Base-by-base conservation (phyloP, 2,329 filamentous ascomycete species). In the Stagonosporopsis chrysanthemi region DNA sequence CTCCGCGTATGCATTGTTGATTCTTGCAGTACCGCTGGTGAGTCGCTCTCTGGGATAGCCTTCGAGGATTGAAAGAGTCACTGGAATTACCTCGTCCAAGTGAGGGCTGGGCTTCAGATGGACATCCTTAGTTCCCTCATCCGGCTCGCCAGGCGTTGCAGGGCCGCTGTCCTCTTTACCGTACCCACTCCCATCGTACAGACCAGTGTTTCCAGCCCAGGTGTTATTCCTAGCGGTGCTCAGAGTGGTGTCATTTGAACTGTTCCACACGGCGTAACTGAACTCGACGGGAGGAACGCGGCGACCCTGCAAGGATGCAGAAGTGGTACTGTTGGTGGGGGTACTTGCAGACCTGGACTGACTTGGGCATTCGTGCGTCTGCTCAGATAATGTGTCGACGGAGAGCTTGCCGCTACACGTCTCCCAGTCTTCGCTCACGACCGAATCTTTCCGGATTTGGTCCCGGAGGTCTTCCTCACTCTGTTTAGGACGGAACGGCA, bases 181-280 rank as follows among this genome's bases (percentile, higher is more conserved):
- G 38, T 70, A 74, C 24, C 67, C 68, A 29, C 62, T 62, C 6
- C 68, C 68, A 19, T 72, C 65, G 53, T 70, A 71, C 26, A 68
- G 52, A 23, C 65, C 62, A 29, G 48, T 59, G 26, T 69, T 56
- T 7, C 51, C 42, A 29, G 57, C 55, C 63, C 63, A 68, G 8
- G 15, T 50, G 26, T 49, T 63, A 28, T 49, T 36, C 46, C 41
- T 23, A 39, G 54, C 38, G 52, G 41, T 6, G 43, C 6, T 24
- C 15, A 19, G 36, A 40, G 17, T 19, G 6, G 33, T n/a, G 14
- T 29, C 31, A 12, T 31, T 29, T 8, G 17, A 26, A 35, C 17
- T 36, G 23, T 63, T 46, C 48, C 47, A 59, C 9, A 62, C 57
- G 15, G 63, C 23, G 29, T 66, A 66, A 29, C 49, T 52, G 12